Percentiles rank a stretch among this genome's conserved stretches.
phyloP scores from a whole-genome alignment of 2,329 filamentous ascomycete species.

The Claviceps cyperi region DNA sequence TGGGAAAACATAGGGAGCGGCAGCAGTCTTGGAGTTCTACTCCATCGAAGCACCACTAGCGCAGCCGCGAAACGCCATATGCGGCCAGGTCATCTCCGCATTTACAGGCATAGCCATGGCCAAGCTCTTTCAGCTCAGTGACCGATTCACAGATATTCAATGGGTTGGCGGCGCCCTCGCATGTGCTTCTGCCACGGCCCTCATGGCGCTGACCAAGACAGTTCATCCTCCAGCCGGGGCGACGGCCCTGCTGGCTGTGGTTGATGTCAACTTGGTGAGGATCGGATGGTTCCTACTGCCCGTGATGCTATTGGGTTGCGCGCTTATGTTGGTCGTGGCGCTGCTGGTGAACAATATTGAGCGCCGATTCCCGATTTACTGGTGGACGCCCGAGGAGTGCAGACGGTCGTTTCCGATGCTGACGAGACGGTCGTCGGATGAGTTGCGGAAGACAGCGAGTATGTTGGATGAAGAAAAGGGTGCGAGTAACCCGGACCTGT shows the following conservation, averaged over 20 bases:
- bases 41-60: conserved; percentile 57
- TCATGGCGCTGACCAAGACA: conserved; percentile 59
- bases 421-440: conserved; percentile 4
- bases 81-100: conserved; percentile 52
- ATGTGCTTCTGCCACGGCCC: conserved; percentile 45
- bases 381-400: conserved; percentile 42
- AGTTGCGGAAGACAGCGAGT: conserved; percentile 1
- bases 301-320: conserved; percentile 43
- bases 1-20: conserved; percentile 42
- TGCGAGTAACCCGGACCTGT: neutral
- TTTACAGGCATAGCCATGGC: conserved; percentile 45
- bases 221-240: conserved; percentile 63
- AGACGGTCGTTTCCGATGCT: conserved; percentile 4
- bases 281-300: conserved; percentile 59
- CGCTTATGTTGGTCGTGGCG: conserved; percentile 47
- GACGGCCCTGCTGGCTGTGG: conserved; percentile 54
- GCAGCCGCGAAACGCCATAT: conserved; percentile 55
- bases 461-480: conserved; percentile 6
- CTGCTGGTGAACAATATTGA: conserved; percentile 57
- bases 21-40: conserved; percentile 62
- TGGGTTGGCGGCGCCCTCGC: conserved; percentile 52
- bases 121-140: conserved; percentile 47
- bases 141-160: conserved; percentile 33
- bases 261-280: conserved; percentile 34
- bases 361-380: conserved; percentile 52